These are phyloP conservation scores for Cordia subcordata DNA, from an alignment of 257 asterid species.

Conservation along the genomic window DNA sequence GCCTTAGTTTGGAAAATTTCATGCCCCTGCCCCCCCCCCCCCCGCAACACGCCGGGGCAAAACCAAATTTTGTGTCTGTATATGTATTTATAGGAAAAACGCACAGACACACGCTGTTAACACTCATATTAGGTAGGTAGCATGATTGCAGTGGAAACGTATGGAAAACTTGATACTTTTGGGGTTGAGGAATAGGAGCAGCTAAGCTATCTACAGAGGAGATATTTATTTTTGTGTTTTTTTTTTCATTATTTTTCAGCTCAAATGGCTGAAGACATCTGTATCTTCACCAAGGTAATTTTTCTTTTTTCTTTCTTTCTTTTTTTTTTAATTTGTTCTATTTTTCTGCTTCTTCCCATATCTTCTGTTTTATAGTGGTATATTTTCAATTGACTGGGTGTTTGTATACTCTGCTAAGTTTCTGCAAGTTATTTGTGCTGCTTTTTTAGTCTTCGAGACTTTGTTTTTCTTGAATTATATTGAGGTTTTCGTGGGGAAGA, in stretches of 20 bases:
- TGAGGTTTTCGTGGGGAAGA: no score
- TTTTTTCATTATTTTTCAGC: slow-evolving; percentile 11
- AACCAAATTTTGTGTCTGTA: not conserved
- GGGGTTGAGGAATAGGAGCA: slow-evolving; percentile 21
- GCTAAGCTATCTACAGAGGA: slow-evolving; percentile 28
- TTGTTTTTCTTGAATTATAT: no score
- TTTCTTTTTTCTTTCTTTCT: not conserved
- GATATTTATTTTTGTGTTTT: slow-evolving; percentile 21
- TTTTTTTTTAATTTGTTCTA: not conserved
- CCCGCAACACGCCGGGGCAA: no score
- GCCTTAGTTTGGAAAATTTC: slow-evolving; percentile 31
- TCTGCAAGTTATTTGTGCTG: not conserved
- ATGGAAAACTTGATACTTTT: no score
- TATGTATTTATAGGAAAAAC: no score
- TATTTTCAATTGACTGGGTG: not conserved
- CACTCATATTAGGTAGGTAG: no score
- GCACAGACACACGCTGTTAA: no score
- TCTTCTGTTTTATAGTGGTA: not conserved
- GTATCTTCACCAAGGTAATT: slow-evolving; percentile 71
- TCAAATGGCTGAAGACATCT: slow-evolving; percentile 70
- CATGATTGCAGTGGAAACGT: no score
- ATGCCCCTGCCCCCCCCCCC: not conserved
- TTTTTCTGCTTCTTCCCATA: not conserved
- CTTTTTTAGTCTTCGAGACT: not conserved
- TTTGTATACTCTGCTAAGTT: not conserved